Base-by-base conservation (phyloP, 495 filamentous ascomycete genomes). In the Clohesyomyces aquaticus region DNA sequence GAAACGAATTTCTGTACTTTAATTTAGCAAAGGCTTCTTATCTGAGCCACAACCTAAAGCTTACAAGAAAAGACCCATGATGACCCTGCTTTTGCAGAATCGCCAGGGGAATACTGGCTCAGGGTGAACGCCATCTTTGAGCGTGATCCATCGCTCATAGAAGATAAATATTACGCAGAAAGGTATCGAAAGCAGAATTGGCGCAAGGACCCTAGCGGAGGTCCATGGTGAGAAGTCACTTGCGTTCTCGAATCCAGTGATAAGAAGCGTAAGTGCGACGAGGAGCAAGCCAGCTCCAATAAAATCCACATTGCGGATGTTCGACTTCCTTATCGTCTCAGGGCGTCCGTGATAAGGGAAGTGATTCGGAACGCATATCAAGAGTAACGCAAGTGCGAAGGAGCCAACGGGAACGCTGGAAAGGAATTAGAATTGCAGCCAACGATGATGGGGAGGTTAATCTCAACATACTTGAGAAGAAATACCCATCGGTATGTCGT, bases 401-500 rank as follows among this genome's bases (percentile, higher is more conserved):
- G 43, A 32, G 23, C 53, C 49, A 35, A 54, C 35, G 9, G 61
- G 65, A 16, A 54, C 60, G 27, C 59, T 63, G 16, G 3, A 21
- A 54, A 1, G 1, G n/a, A 4, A 29, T 54, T 54, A 54, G 26
- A 8, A 29, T n/a, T 47, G 8, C 4, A 8, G 43, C 22, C 6
- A 10, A 16, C 18, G 14, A 18, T 2, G 16, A 6, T 3, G 28
- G n/a, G 50, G 50, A 54, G 23, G 28, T 12, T 6, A 9, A 2
- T 21, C 23, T 18, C 28, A 2, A 26, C 50, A 28, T 47, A 57
- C 54, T 63, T 63, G 18, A 63, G 23, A 10, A 63, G 50, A 27
- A 63, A 63, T 12, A 55, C 76, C 32, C 32, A 82, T 28, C 77
- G 67, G 79, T 77, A 82, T 1, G 65, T 73, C 16, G 71, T 72